Evolutionary conservation across 495 filamentous ascomycete genomes (phyloP).

Genomic region (Hypoxylon lienhwacheense): DNA sequence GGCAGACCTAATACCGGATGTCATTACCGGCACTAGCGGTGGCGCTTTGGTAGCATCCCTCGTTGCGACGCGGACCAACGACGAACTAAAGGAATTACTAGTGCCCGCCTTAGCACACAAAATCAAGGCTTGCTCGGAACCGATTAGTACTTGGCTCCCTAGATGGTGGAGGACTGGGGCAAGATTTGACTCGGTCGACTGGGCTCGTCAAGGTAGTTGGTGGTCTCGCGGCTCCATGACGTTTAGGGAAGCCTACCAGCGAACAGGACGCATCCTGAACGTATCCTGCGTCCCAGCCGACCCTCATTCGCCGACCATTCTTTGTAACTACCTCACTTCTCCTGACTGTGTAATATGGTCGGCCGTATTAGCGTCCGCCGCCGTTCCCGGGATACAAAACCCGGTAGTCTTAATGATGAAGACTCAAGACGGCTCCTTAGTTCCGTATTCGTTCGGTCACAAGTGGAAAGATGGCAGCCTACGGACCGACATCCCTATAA

Average conservation of each 20-base stretch:
- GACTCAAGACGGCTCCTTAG: slow-evolving; percentile 67
- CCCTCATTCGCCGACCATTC: slow-evolving; percentile 86
- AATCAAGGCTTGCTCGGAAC: slow-evolving; percentile 84
- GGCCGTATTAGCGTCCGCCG: slow-evolving; percentile 91
- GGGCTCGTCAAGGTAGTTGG: slow-evolving; percentile 86
- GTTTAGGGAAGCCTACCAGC: slow-evolving; percentile 91
- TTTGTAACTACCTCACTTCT: slow-evolving; percentile 90
- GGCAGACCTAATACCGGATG: slow-evolving; percentile 80
- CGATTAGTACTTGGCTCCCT: slow-evolving; percentile 69
- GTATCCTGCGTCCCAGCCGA: slow-evolving; percentile 97
- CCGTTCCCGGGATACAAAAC: slow-evolving; percentile 93
- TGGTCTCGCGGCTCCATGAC: slow-evolving; percentile 87
- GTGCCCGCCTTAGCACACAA: slow-evolving; percentile 81
- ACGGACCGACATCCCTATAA: slow-evolving; percentile 93
- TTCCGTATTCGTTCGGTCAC: slow-evolving; percentile 88
- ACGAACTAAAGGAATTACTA: slow-evolving; percentile 81
- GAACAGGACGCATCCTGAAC: slow-evolving; percentile 92
- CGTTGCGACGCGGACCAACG: slow-evolving; percentile 85
- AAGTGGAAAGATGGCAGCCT: slow-evolving; percentile 98
- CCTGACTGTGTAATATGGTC: slow-evolving; percentile 99
- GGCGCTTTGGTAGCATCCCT: slow-evolving; percentile 90
- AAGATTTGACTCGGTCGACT: slow-evolving; percentile 88
- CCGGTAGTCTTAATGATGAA: slow-evolving; percentile 98
- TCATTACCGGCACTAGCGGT: slow-evolving; percentile 94
- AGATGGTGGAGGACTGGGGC: slow-evolving; percentile 94